Conservation (phyloP, 345 rosid species). For the Sonneratia alba region DNA sequence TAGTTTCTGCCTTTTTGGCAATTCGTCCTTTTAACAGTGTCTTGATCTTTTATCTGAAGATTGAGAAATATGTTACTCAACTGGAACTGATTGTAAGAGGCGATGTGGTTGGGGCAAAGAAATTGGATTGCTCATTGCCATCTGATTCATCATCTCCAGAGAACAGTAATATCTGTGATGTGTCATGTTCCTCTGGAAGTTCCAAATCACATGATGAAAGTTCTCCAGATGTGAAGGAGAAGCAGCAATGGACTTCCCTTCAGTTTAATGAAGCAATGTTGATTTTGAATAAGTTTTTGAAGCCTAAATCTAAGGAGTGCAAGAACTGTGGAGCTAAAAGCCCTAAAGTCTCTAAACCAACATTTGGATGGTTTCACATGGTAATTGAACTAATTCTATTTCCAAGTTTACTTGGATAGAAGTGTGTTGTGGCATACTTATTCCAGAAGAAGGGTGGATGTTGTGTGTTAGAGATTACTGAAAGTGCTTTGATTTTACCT, state of each 20-base stretch:
- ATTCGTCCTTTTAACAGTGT: background rate
- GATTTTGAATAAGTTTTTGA: constrained; percentile 44
- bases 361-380: constrained; percentile 67
- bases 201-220: constrained; percentile 20
- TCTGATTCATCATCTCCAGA: constrained; percentile 24
- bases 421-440: background rate
- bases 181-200: constrained; percentile 24
- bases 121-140: constrained; percentile 24
- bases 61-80: constrained; percentile 42
- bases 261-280: constrained; percentile 56
- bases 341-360: constrained; percentile 50
- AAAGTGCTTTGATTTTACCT: background rate
- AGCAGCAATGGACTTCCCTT: constrained; percentile 70
- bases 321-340: constrained; percentile 26
- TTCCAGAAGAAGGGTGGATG: background rate
- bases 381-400: constrained; percentile 29
- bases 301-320: constrained; percentile 33
- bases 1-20: background rate
- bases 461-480: background rate
- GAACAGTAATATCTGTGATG: constrained; percentile 32
- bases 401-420: background rate
- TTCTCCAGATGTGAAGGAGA: constrained; percentile 18
- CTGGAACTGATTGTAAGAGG: constrained; percentile 70
- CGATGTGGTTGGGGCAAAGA: constrained; percentile 63
- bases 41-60: constrained; percentile 28